Evolutionary conservation across 2,329 filamentous ascomycete genomes (phyloP).

Genomic region (Ceratocystis huliohia): DNA sequence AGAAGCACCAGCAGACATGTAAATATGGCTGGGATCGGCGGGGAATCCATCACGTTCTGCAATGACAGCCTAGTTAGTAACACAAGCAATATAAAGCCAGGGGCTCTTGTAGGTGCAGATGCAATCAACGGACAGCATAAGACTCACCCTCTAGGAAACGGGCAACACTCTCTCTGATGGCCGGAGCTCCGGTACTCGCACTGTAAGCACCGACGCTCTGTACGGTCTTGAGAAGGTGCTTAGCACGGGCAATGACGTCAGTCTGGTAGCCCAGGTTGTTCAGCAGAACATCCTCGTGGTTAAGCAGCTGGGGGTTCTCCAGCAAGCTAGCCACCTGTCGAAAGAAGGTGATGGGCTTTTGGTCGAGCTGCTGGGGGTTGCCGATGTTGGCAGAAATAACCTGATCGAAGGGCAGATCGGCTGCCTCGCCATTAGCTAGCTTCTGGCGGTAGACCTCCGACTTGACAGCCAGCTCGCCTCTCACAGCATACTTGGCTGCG

Average conservation of each 20-base stretch:
- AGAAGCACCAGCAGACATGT: slow-evolving; percentile 82
- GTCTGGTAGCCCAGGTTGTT: slow-evolving; percentile 71
- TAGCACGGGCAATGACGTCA: slow-evolving; percentile 77
- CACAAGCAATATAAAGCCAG: too few species aligned
- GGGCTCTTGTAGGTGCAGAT: too few species aligned
- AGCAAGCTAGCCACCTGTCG: slow-evolving; percentile 86
- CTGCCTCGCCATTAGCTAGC: slow-evolving; percentile 45
- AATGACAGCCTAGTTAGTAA: background rate
- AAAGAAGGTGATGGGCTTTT: slow-evolving; percentile 99
- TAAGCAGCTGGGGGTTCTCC: slow-evolving; percentile 75
- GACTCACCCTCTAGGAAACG: slow-evolving; percentile 75
- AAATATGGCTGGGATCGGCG: slow-evolving; percentile 68
- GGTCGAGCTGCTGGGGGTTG: slow-evolving; percentile 96
- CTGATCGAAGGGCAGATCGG: slow-evolving; percentile 64
- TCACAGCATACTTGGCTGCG: slow-evolving; percentile 87
- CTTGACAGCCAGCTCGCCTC: slow-evolving; percentile 86
- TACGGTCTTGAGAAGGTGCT: slow-evolving; percentile 65
- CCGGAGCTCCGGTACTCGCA: slow-evolving; percentile 76
- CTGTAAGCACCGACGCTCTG: slow-evolving; percentile 95
- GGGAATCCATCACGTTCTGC: slow-evolving; percentile 76
- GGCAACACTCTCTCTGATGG: slow-evolving; percentile 78
- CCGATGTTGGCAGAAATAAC: slow-evolving; percentile 98
- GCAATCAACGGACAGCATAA: too few species aligned
- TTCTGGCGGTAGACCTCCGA: slow-evolving; percentile 79
- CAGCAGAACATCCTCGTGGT: slow-evolving; percentile 69